Percentiles rank a stretch among this genome's conserved stretches.
Conservation (phyloP, 2,329 filamentous ascomycete species). For the Cladosporium austrohemisphaericum region DNA sequence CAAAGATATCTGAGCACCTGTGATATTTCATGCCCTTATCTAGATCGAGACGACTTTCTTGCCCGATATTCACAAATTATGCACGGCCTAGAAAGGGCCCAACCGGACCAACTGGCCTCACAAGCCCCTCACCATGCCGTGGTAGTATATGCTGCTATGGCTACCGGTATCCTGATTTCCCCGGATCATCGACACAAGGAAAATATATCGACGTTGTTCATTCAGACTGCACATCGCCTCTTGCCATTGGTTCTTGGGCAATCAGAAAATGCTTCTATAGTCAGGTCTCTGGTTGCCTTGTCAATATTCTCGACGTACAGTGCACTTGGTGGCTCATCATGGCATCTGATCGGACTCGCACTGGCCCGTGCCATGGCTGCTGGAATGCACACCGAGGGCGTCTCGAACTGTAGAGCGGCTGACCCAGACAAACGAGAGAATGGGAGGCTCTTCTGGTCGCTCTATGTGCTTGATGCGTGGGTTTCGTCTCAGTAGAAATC, state of each 20-base stretch:
- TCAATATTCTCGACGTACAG: neutral
- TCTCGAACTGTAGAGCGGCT: neutral
- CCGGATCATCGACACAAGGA: neutral
- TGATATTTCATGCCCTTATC: constrained; percentile 3
- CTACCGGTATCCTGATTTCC: neutral
- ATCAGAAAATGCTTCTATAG: neutral
- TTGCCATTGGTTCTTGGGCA: neutral
- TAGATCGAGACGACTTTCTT: neutral
- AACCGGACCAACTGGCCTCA: neutral
- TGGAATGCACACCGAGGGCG: constrained; percentile 6
- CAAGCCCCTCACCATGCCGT: constrained; percentile 1
- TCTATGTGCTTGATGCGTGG: constrained; percentile 6
- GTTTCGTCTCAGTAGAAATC: too few relatives aligned
- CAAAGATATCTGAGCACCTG: neutral
- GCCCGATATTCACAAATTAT: neutral
- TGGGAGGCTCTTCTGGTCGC: constrained; percentile 5
- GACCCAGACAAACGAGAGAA: neutral
- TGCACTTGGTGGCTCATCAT: constrained; percentile 3
- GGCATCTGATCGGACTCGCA: constrained; percentile 8
- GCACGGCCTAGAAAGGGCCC: neutral
- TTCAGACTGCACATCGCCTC: neutral
- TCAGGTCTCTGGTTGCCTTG: constrained; percentile 1
- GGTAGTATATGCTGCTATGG: neutral
- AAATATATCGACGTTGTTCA: neutral
- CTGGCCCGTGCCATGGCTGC: constrained; percentile 7